Percentiles rank a stretch among this genome's conserved stretches.
phyloP scores from a whole-genome alignment of 768 basidiomycete genomes.

The Psilocybe sp. region DNA sequence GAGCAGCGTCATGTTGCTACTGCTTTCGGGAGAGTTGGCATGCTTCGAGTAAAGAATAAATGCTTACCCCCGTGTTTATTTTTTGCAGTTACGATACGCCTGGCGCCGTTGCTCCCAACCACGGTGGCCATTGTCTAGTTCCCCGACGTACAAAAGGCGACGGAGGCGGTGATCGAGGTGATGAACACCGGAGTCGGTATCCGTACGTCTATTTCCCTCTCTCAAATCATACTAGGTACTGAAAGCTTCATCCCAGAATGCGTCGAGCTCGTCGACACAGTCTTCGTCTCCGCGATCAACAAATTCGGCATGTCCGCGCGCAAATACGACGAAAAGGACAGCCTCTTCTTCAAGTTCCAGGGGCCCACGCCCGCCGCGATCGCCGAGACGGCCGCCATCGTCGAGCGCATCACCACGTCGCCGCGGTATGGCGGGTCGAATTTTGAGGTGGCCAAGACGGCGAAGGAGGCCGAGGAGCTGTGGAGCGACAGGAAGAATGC shows the following conservation, averaged over 20 bases:
- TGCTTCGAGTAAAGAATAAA: no score
- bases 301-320: conserved; percentile 48
- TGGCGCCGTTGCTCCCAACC: conserved; percentile 80
- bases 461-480: conserved; percentile 66
- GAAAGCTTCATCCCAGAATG: conserved; percentile 52
- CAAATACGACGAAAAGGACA: conserved; percentile 62
- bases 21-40: no score
- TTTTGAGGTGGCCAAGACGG: conserved; percentile 60
- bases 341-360: conserved; percentile 87
- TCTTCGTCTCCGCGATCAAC: conserved; percentile 64
- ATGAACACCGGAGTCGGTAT: conserved; percentile 72
- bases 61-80: no score
- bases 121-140: conserved; percentile 84
- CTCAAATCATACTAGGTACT: neutral
- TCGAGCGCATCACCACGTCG: conserved; percentile 43
- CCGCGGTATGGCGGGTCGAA: conserved; percentile 65
- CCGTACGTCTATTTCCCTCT: conserved; percentile 44
- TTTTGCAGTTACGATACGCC: conserved; percentile 65
- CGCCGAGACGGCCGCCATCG: conserved; percentile 58
- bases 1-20: no score
- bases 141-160: conserved; percentile 69
- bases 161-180: conserved; percentile 71
- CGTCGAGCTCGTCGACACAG: conserved; percentile 76
- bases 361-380: conserved; percentile 60
- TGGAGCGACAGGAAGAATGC: conserved; percentile 77